Evolutionary conservation across 768 basidiomycete species (phyloP), one percentile per base, ranked within the genome.

Genomic region (Pseudohyphozyma bogoriensis): DNA sequence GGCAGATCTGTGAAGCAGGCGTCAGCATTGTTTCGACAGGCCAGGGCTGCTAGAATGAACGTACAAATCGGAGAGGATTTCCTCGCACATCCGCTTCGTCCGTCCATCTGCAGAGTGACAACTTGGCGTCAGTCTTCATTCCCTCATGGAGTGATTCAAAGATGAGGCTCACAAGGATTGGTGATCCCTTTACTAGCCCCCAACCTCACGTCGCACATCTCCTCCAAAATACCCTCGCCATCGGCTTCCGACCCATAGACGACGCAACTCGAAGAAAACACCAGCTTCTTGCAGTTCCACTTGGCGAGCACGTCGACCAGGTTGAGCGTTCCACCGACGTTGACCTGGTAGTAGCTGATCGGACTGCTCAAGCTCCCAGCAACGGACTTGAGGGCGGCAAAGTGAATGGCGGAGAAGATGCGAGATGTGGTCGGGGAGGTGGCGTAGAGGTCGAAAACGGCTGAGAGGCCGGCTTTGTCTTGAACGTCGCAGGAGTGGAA

Each of bases 21-120:
- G 4, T 28, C 13, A 42, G 54, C 1, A 55, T 4, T 39, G 37
- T 22, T 12, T 11, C 50, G n/a, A n/a, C n/a, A n/a, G n/a, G n/a
- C n/a, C n/a, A n/a, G n/a, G n/a, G 37, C 24, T 24, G 12, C 9
- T 29, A 20, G 6, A 1, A 12, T 4, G 22, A 13, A 35, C 54
- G 1, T 20, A 42, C 55, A 56, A 32, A 20, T 56, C 55, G 15
- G 42, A 24, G 31, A 56, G n/a, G 2, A 56, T 31, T 44, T 56
- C 55, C 44, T 56, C 55, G 32, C 55, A 56, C 55, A 56, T 56
- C 44, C 42, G 28, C 55, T 56, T 56, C 44, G 55, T 46, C 18
- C 55, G 55, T 12, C 55, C 55, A 56, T 56, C 52, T 53, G 26
- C 45, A 26, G 26, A 18, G 37, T 37, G 20, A 24, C 3, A 10